phyloP scores from a whole-genome alignment of 768 basidiomycete genomes.

The Asterophora lycoperdoides region DNA sequence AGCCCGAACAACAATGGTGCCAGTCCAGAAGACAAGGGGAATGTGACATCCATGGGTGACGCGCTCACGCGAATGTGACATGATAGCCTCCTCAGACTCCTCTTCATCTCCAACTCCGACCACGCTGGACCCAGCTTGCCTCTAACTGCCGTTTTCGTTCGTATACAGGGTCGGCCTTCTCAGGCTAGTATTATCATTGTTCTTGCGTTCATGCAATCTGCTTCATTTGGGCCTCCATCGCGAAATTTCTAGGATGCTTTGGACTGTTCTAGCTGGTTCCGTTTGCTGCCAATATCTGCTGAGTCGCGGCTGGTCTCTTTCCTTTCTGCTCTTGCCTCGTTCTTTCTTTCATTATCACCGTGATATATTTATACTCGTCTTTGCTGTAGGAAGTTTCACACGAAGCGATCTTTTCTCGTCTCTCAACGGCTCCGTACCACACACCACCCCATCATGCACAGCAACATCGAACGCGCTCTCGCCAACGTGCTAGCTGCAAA shows the following conservation, averaged over 20 bases:
- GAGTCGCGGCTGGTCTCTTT: background rate
- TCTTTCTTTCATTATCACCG: slow-evolving; percentile 1
- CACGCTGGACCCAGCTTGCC: background rate
- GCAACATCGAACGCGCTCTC: slow-evolving; percentile 20
- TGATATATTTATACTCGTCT: background rate
- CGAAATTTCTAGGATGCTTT: no score
- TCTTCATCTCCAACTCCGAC: background rate
- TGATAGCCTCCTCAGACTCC: background rate
- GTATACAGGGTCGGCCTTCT: background rate
- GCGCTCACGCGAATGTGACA: slow-evolving; percentile 7
- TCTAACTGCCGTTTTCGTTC: background rate
- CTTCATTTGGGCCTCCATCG: no score
- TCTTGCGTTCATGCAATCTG: no score
- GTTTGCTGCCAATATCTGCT: no score
- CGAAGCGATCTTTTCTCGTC: background rate
- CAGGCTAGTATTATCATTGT: background rate
- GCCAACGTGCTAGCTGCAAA: slow-evolving; percentile 17
- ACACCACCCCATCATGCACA: slow-evolving; percentile 8
- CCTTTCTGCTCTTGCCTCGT: background rate
- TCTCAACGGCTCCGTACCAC: background rate
- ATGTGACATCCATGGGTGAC: no score
- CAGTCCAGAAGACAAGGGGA: background rate
- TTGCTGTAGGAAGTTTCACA: background rate
- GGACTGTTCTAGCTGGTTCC: no score
- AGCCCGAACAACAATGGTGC: slow-evolving; percentile 4